Conservation (phyloP, 1,284 basidiomycete species). For the Boletellus deceptivus region DNA sequence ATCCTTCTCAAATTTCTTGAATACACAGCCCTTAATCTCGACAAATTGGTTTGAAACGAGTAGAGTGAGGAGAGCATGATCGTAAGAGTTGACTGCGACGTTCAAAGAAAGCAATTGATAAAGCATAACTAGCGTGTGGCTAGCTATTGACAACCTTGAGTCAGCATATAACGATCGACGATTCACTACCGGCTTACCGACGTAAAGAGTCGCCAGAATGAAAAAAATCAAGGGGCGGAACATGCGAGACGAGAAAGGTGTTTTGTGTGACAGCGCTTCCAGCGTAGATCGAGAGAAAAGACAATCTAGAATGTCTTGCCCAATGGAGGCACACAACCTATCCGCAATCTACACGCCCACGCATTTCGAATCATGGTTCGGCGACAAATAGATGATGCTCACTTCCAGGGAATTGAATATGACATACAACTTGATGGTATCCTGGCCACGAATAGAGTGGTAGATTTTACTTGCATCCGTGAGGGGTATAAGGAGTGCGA, state of each 20-base stretch:
- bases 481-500: slow-evolving; percentile 74
- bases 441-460: slow-evolving; percentile 97
- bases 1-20: slow-evolving; percentile 99
- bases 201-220: slow-evolving; percentile 79
- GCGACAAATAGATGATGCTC: slow-evolving; percentile 21
- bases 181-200: slow-evolving; percentile 50
- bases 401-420: slow-evolving; percentile 98
- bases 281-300: slow-evolving; percentile 93
- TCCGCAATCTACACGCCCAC: slow-evolving; percentile 77
- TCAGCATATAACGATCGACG: neutral
- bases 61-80: slow-evolving; percentile 92
- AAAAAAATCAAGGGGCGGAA: slow-evolving; percentile 87
- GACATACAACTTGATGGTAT: slow-evolving; percentile 98
- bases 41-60: slow-evolving; percentile 99
- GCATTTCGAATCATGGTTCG: neutral
- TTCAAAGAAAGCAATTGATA: slow-evolving; percentile 96
- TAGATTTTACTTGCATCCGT: slow-evolving; percentile 99
- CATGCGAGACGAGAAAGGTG: slow-evolving; percentile 57
- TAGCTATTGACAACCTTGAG: slow-evolving; percentile 49
- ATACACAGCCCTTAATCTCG: slow-evolving; percentile 99
- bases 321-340: slow-evolving; percentile 92
- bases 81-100: slow-evolving; percentile 98
- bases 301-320: slow-evolving; percentile 96
- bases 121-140: slow-evolving; percentile 93
- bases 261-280: slow-evolving; percentile 65